Base-by-base conservation (phyloP, 2,329 filamentous ascomycete species). In the Xylariaceae sp. region DNA sequence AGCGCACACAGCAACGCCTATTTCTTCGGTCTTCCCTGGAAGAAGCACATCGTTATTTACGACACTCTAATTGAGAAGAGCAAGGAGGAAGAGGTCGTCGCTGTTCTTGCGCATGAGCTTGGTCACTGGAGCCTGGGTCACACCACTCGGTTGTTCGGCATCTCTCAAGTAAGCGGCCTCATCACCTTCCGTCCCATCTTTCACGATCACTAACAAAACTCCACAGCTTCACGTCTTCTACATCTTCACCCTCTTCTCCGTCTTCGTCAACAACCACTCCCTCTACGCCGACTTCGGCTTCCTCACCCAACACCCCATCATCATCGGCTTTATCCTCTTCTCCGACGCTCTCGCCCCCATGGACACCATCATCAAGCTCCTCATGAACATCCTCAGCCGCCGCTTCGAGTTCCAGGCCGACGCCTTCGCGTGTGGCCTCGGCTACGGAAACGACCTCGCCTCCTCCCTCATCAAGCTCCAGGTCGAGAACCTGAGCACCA, bases 21-120 rank as follows among this genome's bases (percentile, higher is more conserved):
- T 77, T 99, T 99, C 79, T 97, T 95, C 69, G 94, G 94, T 61
- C 84, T 99, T 58, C 94, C 94, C 48, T 99, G 93, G 92, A 97
- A 97, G 84, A 97, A 97, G 84, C 95, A 97, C 80, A 99, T 99
- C 79, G 94, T 99, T 71, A 95, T 99, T 72, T 99, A 96, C 74
- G 94, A 99, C 73, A 99, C 95, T 4, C 78, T 99, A 64, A 92
- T 99, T 64, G 93, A 97, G 76, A 96, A 97, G 84, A 94, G 89
- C 73, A 86, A 92, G 63, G 87, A 89, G 3, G 83, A 94, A 71
- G 94, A 99, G 76, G 92, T 99, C 47, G 90, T 96, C 60, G 93
- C 94, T 65, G 92, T 99, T 56, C 80, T 99, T 56, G 92, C 91
- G 41, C 94, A 99, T 73, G 94, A 99, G 76, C 84, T 99, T 52